phyloP scores from a whole-genome alignment of 1,139 yeast genomes.

The Suhomyces anneliseae region DNA sequence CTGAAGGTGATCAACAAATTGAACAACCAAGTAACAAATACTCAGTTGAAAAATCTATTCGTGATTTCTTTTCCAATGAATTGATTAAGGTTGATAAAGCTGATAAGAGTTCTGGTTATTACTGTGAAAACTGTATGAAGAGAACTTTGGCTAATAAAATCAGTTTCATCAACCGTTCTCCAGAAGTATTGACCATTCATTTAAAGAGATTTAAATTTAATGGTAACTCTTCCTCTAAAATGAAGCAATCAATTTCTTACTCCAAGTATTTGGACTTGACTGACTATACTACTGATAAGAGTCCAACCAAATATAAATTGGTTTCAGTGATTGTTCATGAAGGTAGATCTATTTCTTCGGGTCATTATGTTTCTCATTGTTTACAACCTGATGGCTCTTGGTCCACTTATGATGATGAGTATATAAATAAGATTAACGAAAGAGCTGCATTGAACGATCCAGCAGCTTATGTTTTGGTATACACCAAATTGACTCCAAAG shows the following conservation, averaged over 20 bases:
- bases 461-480: slow-evolving; percentile 85
- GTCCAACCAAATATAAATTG: slow-evolving; percentile 66
- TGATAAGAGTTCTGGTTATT: slow-evolving; percentile 67
- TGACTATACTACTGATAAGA: slow-evolving; percentile 50
- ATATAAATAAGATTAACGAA: slow-evolving; percentile 71
- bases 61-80: slow-evolving; percentile 82
- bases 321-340: slow-evolving; percentile 91
- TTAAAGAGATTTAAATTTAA: slow-evolving; percentile 88
- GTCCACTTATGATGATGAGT: slow-evolving; percentile 94
- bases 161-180: slow-evolving; percentile 74
- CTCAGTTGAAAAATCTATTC: slow-evolving; percentile 70
- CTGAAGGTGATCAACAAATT: slow-evolving; percentile 1
- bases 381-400: slow-evolving; percentile 89
- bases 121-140: slow-evolving; percentile 82
- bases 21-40: slow-evolving; percentile 35
- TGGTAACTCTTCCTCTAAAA: slow-evolving; percentile 73
- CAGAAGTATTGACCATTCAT: slow-evolving; percentile 85
- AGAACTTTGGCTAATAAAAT: slow-evolving; percentile 77
- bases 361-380: slow-evolving; percentile 91
- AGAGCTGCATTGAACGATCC: slow-evolving; percentile 77
- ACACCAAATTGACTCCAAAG: slow-evolving; percentile 68
- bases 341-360: slow-evolving; percentile 88
- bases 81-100: slow-evolving; percentile 62
- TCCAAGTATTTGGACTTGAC: slow-evolving; percentile 75
- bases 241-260: slow-evolving; percentile 82